These are phyloP conservation scores for Trametes polyzona DNA, from an alignment of 1,284 basidiomycete genomes.

Conservation along the genomic window DNA sequence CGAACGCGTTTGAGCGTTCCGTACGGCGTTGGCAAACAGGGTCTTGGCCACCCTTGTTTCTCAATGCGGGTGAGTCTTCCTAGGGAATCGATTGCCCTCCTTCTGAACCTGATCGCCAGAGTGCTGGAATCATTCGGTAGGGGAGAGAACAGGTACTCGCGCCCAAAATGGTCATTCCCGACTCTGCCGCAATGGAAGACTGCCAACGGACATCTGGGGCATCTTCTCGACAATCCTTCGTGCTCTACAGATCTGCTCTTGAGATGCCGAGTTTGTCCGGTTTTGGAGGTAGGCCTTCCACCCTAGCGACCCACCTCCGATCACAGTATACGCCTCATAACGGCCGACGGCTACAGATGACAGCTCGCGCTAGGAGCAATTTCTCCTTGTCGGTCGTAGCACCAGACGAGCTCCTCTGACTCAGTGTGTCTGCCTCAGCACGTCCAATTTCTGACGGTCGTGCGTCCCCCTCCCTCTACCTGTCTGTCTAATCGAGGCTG, in stretches of 20 bases:
- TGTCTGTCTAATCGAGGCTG: neutral
- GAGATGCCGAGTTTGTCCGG: neutral
- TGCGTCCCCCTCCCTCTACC: neutral
- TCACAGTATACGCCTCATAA: neutral
- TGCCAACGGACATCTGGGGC: neutral
- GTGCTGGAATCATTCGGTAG: neutral
- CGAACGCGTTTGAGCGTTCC: neutral
- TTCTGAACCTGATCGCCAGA: conserved; percentile 2
- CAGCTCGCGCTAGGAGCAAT: neutral
- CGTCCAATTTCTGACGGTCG: neutral
- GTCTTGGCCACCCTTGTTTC: neutral
- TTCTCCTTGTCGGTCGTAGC: neutral
- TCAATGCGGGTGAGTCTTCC: neutral
- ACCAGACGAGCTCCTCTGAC: neutral
- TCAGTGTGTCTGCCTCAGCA: neutral
- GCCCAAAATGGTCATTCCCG: neutral
- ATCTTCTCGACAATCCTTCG: conserved; percentile 16
- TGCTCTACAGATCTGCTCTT: conserved; percentile 3
- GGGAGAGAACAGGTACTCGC: neutral
- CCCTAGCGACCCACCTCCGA: neutral
- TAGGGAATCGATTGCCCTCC: neutral
- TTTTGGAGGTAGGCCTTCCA: neutral
- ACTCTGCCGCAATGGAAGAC: conserved; percentile 7
- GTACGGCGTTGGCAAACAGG: neutral
- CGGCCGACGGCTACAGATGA: neutral